Base-by-base conservation (phyloP, 495 filamentous ascomycete species). In the Penicillium malachiteum region DNA sequence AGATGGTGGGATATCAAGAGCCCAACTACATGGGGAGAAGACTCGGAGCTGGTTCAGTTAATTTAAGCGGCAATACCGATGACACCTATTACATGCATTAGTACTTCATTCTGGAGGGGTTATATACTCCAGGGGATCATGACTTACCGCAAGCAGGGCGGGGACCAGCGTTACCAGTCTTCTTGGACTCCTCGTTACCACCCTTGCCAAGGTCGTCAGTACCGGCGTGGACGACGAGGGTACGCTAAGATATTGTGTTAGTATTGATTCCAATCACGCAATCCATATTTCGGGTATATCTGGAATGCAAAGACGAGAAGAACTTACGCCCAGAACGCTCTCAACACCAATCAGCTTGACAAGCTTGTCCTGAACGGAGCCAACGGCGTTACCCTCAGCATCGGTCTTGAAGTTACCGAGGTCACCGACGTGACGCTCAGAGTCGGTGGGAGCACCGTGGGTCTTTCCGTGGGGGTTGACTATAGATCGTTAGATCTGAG, bases 391-490 rank as follows among this genome's bases (percentile, higher is more conserved):
- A 65, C 93, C 94, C 78, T 95, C 85, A 52, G 74, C 88, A 76
- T 97, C 91, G 50, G 93, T 97, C 77, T 89, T 84, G 83, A 96
- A 85, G 85, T 98, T 97, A 66, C 94, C 95, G 53, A 97, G 79
- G 75, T 97, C 95, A 73, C 94, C 95, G 60, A 96, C 92, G 78
- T 97, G 94, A 75, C 95, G 92, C 65, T 82, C 83, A 43, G 82
- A 78, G 71, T 96, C 92, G 2, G 67, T 63, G 63, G 90, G 95
- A 70, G 87, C 90, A 71, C 95, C 94, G 81, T 98, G 94, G 65
- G 81, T 87, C 82, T 94, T 94, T 77, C 79, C 77, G 74, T 87
- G 84, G 62, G 95, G 95, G 86, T 98, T 98, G 88, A 97, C 91
- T 95, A 68, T 26, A 26, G 21, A 26, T 26, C 21, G 21, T 26